These are phyloP conservation scores for Diospyros lotus DNA, from an alignment of 148 eudicot genomes.

Conservation along the genomic window DNA sequence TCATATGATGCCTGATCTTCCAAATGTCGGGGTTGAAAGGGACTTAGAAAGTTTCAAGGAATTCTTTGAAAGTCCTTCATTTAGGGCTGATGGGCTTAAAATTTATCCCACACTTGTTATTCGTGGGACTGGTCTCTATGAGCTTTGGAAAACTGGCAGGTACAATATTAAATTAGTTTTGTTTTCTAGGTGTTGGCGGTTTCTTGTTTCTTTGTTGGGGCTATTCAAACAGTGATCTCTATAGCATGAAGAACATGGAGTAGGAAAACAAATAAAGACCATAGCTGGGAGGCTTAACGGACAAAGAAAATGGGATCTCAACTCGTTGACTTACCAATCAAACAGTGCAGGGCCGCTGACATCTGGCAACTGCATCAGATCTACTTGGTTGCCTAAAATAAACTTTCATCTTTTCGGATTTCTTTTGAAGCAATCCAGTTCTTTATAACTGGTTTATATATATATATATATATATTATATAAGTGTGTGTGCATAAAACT, in stretches of 20 bases:
- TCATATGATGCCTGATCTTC: constrained; percentile 99
- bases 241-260: too few species aligned
- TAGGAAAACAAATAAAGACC: too few species aligned
- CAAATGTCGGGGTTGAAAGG: constrained; percentile 97
- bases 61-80: constrained; percentile 93
- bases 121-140: constrained; percentile 99
- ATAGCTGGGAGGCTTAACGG: too few species aligned
- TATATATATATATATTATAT: not conserved
- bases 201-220: not conserved
- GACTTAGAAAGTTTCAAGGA: constrained; percentile 98
- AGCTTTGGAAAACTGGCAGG: constrained; percentile 99
- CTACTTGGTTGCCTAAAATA: too few species aligned
- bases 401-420: too few species aligned
- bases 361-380: too few species aligned
- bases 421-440: not conserved
- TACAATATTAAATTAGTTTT: constrained; percentile 16
- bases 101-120: constrained; percentile 99
- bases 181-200: not conserved
- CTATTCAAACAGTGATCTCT: not conserved
- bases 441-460: not conserved
- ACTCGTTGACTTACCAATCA: too few species aligned
- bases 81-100: constrained; percentile 96
- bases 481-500: too few species aligned
- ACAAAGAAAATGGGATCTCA: too few species aligned
- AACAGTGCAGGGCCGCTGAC: too few species aligned